Base-by-base conservation (phyloP, 805 yeast species). In the Zygotorulaspora chibaensis region DNA sequence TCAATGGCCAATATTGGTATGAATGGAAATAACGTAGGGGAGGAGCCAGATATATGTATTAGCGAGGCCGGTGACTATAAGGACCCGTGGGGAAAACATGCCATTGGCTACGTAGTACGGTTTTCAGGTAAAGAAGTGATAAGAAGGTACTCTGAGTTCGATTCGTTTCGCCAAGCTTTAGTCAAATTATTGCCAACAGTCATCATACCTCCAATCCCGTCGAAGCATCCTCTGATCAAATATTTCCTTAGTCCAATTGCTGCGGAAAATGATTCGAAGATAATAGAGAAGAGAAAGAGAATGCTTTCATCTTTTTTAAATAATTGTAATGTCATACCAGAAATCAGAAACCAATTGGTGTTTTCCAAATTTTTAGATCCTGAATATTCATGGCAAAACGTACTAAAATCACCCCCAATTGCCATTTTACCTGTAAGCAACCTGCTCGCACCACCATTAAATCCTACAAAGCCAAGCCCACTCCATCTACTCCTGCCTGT, bases 151-250 rank as follows among this genome's bases (percentile, higher is more conserved):
- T 84, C 96, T 28, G 99, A 93, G 62, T 93, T 93, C 62, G 96
- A 87, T 58, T 79, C 86, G 40, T 72, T 93, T 37, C 73, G 96
- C 50, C 83, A 79, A 34, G 75, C 84, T 3, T 70, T 93, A 17
- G 71, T 81, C 2, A 80, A 83, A 54, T 67, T 87, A 31, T 84
- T 84, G 52, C 97, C 99, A 2, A 80, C 93, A 2, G 62, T 81
- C 3, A 76, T 93, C 2, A 79, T 93, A 4, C 99, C 99, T 6
- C 97, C 98, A 1, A 91, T 93, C 8, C 99, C 99, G 0, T 85
- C 83, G 63, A 86, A 86, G 62, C 91, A 85, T 62, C 74, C 86
- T 12, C 62, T 85, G n/a, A 62, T 70, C 6, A 71, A 68, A 48
- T 73, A 73, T 50, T 62, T 73, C 37, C 51, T 69, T 38, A 70